These are phyloP conservation scores for Aphanomyces euteiches DNA, from an alignment of 352 stramenopile genomes.

Conservation along the genomic window DNA sequence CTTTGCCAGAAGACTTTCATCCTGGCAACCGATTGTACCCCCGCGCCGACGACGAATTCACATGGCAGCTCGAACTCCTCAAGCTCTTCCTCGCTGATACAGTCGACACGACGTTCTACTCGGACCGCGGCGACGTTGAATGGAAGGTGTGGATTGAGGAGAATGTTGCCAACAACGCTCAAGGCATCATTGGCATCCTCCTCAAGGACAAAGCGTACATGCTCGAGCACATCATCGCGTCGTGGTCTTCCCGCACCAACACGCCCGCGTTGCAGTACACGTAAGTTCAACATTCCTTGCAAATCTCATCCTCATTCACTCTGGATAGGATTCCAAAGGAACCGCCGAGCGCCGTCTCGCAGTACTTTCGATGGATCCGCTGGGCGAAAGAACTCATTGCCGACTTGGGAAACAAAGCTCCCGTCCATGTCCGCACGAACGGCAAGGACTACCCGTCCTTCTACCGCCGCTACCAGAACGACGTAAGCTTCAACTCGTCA, in stretches of 20 bases:
- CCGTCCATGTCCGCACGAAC: conserved; percentile 20
- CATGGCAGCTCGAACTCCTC: conserved; percentile 55
- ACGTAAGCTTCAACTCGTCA: conserved; percentile 21
- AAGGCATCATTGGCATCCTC: conserved; percentile 48
- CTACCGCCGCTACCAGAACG: conserved; percentile 16
- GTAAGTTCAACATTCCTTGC: conserved; percentile 10
- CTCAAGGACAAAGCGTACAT: conserved; percentile 48
- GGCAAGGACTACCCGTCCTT: conserved; percentile 28
- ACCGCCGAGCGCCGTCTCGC: conserved; percentile 26
- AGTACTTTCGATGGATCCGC: conserved; percentile 32
- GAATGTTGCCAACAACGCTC: conserved; percentile 46
- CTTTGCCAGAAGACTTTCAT: conserved; percentile 39
- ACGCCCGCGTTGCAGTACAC: conserved; percentile 43
- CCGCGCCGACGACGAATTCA: conserved; percentile 38
- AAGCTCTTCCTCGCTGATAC: conserved; percentile 52
- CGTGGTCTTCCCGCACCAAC: conserved; percentile 36
- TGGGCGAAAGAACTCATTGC: conserved; percentile 30
- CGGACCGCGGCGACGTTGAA: conserved; percentile 46
- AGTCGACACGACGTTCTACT: conserved; percentile 46
- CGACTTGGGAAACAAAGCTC: conserved; percentile 19
- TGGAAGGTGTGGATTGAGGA: conserved; percentile 57
- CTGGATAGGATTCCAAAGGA: conserved; percentile 19
- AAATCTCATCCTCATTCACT: background rate
- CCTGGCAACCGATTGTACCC: conserved; percentile 43
- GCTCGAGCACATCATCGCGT: conserved; percentile 58